These are phyloP conservation scores for Ottelia alismoides DNA, from an alignment of 106 monocot genomes.

Conservation along the genomic window DNA sequence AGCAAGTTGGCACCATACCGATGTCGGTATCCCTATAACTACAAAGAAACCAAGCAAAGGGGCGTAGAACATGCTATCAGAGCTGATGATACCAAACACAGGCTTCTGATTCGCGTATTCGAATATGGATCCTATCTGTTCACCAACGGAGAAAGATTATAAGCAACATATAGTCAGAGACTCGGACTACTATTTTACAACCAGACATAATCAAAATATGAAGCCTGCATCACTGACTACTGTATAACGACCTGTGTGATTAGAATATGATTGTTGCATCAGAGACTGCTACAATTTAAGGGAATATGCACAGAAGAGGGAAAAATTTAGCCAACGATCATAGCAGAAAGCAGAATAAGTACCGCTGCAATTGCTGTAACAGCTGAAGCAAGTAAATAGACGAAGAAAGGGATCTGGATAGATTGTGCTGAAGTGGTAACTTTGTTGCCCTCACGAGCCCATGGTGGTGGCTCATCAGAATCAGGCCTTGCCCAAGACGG, in stretches of 20 bases:
- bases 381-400: constrained; percentile 72
- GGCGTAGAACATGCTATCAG: constrained; percentile 76
- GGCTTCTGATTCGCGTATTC: constrained; percentile 81
- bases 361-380: constrained; percentile 87
- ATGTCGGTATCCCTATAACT: constrained; percentile 76
- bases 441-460: constrained; percentile 55
- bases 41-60: constrained; percentile 87
- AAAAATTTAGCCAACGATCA: no score
- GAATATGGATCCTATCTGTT: constrained; percentile 79
- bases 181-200: no score
- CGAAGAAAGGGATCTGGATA: constrained; percentile 57
- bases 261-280: no score
- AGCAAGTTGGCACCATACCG: constrained; percentile 57
- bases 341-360: constrained; percentile 5
- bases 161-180: no score
- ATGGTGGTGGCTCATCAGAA: constrained; percentile 81
- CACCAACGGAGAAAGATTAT: no score
- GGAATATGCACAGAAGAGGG: no score
- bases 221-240: no score
- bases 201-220: no score
- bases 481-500: constrained; percentile 85
- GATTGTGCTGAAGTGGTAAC: constrained; percentile 19
- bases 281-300: no score
- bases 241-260: no score
- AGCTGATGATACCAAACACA: constrained; percentile 63